Percentiles rank a stretch among this genome's conserved stretches.
Evolutionary conservation across 73 alveolate genomes (phyloP).

Genomic region (Loxodes magnus): DNA sequence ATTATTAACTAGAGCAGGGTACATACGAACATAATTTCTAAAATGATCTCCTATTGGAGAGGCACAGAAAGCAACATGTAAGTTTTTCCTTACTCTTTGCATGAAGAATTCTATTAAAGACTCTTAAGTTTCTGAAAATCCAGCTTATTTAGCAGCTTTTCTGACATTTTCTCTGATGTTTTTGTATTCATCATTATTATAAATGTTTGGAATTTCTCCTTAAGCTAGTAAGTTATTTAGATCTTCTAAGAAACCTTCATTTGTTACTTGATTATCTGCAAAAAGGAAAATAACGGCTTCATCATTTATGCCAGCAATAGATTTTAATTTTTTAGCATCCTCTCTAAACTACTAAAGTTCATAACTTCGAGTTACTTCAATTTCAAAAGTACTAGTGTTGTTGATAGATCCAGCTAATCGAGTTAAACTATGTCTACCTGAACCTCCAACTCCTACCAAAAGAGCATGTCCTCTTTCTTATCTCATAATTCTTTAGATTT

Average conservation of each 20-base stretch:
- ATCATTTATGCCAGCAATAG: conserved; percentile 25
- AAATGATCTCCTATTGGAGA: conserved; percentile 96
- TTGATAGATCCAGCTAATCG: conserved; percentile 85
- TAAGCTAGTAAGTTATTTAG: conserved; percentile 92
- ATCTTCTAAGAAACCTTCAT: conserved; percentile 95
- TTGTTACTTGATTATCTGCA: conserved; percentile 60
- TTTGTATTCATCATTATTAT: conserved; percentile 87
- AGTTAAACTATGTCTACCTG: conserved; percentile 90
- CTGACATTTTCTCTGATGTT: conserved; percentile 85
- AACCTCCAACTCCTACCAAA: conserved; percentile 94
- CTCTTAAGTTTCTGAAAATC: conserved; percentile 63
- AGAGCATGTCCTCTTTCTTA: conserved; percentile 95
- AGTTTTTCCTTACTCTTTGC: conserved; percentile 89
- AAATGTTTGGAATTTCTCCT: conserved; percentile 98
- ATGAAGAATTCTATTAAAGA: conserved; percentile 90
- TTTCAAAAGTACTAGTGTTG: conserved; percentile 60
- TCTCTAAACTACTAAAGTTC: conserved; percentile 73
- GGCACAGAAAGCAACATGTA: conserved; percentile 95
- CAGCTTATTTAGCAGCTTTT: conserved; percentile 43
- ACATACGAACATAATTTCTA: conserved; percentile 84
- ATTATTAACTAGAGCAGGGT: conserved; percentile 98
- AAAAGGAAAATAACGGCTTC: conserved; percentile 25
- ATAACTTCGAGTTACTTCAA: conserved; percentile 80
- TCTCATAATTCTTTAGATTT: conserved; percentile 83
- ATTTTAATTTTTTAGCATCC: conserved; percentile 75